Percentiles rank a stretch among this genome's conserved stretches.
Evolutionary conservation across 352 stramenopile species (phyloP).

Genomic region (Pythium guiyangense): DNA sequence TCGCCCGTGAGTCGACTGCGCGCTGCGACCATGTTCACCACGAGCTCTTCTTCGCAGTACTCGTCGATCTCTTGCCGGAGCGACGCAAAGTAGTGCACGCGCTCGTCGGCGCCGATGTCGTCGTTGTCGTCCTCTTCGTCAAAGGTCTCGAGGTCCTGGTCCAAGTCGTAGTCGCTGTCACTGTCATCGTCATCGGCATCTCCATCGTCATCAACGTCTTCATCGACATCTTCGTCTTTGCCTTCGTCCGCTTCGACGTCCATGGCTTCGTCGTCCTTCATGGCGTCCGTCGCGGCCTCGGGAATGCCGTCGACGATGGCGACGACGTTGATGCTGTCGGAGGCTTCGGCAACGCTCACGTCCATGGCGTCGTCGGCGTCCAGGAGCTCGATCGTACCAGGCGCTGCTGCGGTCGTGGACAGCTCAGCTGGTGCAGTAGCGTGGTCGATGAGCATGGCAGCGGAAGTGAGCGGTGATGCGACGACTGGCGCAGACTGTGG

Average conservation of each 20-base stretch:
- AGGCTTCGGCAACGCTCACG: slow-evolving; percentile 5
- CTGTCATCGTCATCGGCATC: slow-evolving; percentile 3
- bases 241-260: not conserved
- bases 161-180: slow-evolving; percentile 14
- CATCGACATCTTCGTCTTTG: not conserved
- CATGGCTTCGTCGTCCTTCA: not conserved
- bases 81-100: not conserved
- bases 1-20: slow-evolving; percentile 4
- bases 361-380: slow-evolving; percentile 2
- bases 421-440: not conserved
- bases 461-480: not conserved
- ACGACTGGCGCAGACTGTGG: not conserved
- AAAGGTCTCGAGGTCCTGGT: slow-evolving; percentile 6
- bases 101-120: slow-evolving; percentile 6
- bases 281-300: not conserved
- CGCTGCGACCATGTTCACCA: slow-evolving; percentile 7
- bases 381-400: not conserved
- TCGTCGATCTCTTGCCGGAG: slow-evolving; percentile 25
- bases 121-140: slow-evolving; percentile 14
- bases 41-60: slow-evolving; percentile 12
- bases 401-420: not conserved
- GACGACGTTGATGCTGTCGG: not conserved
- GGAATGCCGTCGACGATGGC: not conserved
- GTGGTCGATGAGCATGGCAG: no score
- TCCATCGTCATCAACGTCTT: not conserved